Evolutionary conservation across 164 flowering plant genomes (phyloP), one percentile per base, ranked within the genome.

Genomic region (Annona cherimola): DNA sequence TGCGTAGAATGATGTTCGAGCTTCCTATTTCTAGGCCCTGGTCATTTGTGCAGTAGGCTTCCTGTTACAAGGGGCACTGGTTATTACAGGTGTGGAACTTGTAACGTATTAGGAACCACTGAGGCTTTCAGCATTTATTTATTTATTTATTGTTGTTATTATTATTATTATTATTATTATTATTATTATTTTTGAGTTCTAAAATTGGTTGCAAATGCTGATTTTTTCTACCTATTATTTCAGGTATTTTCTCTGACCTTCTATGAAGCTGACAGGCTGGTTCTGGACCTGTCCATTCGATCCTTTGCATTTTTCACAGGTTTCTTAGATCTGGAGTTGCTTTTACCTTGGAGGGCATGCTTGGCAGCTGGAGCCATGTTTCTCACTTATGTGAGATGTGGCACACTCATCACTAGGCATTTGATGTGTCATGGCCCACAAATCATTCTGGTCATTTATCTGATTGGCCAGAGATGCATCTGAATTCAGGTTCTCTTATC

Each of bases 201-300:
- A 26, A 26, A 26, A 26, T 26, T 26, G 35, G 35, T 26, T 26
- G 35, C 35, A 26, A 45, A 39, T 75, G 74, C 86, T 88, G 81
- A 86, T 78, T 70, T 77, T 71, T 68, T 63, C 72, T 83, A 81
- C 86, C 87, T 79, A 77, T 74, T 85, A 86, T 91, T 89, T 94
- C 96, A 93, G 99, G 99, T 95, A 95, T 89, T 95, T 91, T 90
- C 94, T 91, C 91, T 93, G 96, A 93, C 97, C 91, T 87, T 88
- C 85, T 94, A 78, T 87, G 92, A 92, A 86, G 97, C 87, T 90
- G 83, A 94, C 86, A 85, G 86, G 96, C 90, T 71, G 83, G 81
- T 83, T 75, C 75, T 77, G 84, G 85, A 86, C 83, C 79, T 83
- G 79, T 81, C 75, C 81, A 72, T 85, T 81, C 90, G 89, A 81